Base-by-base conservation (phyloP, 2,329 filamentous ascomycete species). In the Xylaria sp. region DNA sequence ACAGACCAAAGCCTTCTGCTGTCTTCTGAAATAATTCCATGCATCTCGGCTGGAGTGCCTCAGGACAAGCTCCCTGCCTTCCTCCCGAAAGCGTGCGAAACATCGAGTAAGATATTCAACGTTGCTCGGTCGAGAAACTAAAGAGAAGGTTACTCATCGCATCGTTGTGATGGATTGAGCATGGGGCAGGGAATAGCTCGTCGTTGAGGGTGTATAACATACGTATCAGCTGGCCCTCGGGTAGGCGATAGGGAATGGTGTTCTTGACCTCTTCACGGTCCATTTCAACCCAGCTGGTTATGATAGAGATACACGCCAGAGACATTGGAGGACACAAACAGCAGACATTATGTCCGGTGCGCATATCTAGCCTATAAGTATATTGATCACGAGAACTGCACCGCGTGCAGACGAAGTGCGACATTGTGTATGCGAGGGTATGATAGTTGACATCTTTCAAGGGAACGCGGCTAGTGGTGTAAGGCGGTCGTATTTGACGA, bases 181-280 rank as follows among this genome's bases (percentile, higher is more conserved):
- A 5, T 46, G 15, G 20, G 15, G 20, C 5, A 8, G 23, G 45
- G 45, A 18, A 20, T 20, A 32, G 52, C 12, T 34, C 15, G 10
- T 25, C 9, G n/a, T 57, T 20, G 30, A 18, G 3, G 23, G 7
- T 23, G n/a, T n/a, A 60, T 8, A 34, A 60, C 63, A 28, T 65
- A 65, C 63, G 36, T 34, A 59, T 53, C 7, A 65, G 18, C 30
- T 53, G 63, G 34, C 63, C 63, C 12, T 43, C n/a, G 10, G 63
- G 63, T 13, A 59, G 25, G 55, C 63, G 63, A 45, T 53, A 65
- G 34, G 28, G 56, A 15, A 45, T 28, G 18, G 6, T 52, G 32
- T 41, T 45, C 9, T 65, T 43, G 25, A 52, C 7, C 20, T 36
- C 20, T 57, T 18, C 61, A 20, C 20, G 28, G 30, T 28, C n/a